Percentiles rank a stretch among this genome's conserved stretches.
These are phyloP conservation scores for Brachypodium distachyon DNA, from an alignment of 202 grass and related monocot genomes.

Conservation along the genomic window DNA sequence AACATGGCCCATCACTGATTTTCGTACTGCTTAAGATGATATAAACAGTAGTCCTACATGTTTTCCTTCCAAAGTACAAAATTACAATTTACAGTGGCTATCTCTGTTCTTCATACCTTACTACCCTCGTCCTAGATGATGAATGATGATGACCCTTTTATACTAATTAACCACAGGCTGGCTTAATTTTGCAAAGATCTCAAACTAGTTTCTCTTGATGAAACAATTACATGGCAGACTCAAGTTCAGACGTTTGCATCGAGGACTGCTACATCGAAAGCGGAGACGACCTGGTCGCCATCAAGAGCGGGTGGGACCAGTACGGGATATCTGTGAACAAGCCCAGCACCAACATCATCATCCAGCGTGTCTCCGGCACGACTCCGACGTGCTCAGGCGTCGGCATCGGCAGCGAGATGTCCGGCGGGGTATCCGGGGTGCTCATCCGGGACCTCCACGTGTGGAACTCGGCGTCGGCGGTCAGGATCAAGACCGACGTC, in stretches of 20 bases:
- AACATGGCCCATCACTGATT: background rate
- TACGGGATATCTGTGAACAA: slow-evolving; percentile 57
- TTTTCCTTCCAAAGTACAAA: background rate
- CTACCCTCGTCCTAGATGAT: too few species aligned
- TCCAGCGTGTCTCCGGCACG: slow-evolving; percentile 70
- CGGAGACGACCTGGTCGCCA: slow-evolving; percentile 73
- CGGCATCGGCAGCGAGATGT: slow-evolving; percentile 88
- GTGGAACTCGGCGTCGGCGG: slow-evolving; percentile 59
- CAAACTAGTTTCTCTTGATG: background rate
- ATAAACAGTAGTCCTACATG: background rate
- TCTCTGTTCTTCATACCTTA: background rate
- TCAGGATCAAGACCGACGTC: slow-evolving; percentile 60
- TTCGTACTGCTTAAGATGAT: background rate
- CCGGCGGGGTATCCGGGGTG: slow-evolving; percentile 71
- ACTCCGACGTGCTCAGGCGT: slow-evolving; percentile 89
- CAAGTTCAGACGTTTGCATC: slow-evolving; percentile 66
- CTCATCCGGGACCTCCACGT: slow-evolving; percentile 50
- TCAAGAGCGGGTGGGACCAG: slow-evolving; percentile 92
- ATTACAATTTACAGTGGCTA: background rate
- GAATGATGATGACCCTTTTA: background rate
- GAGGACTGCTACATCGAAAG: slow-evolving; percentile 91
- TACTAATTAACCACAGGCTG: background rate
- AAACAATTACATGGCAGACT: slow-evolving; percentile 65
- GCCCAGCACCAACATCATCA: slow-evolving; percentile 61
- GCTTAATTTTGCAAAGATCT: background rate